Evolutionary conservation across 2,329 filamentous ascomycete genomes (phyloP), one percentile per base, ranked within the genome.

Genomic region (Aspergillus versicolor): DNA sequence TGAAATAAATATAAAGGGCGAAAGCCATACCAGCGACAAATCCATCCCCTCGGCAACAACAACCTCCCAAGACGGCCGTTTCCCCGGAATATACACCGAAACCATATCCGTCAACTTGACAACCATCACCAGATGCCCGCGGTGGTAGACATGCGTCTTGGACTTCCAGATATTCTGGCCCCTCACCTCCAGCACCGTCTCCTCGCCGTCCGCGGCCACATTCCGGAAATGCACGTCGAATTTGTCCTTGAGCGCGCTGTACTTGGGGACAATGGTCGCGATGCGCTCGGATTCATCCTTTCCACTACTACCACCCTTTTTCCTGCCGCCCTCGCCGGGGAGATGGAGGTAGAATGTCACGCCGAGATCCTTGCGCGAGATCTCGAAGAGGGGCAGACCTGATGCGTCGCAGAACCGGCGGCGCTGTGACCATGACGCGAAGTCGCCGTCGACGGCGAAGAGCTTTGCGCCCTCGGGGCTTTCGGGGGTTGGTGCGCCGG

Each of bases 81-180:
- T 67, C 2, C 48, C 52, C 11, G 62, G 60, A 2, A 63, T 4
- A 58, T 63, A 64, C 7, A 27, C n/a, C 11, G 44, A 24, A 9
- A 34, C 44, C 54, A 55, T 59, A 52, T 64, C 50, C n/a, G 49
- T 60, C 32, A 54, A 46, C 38, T 61, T 63, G 1, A 38, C 41
- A 7, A 47, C 54, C 66, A 67, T 66, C 4, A 66, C 49, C 38
- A 64, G 15, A 4, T 17, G 38, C 8, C 53, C 62, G 3, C 57
- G 48, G 17, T 54, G 13, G 19, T 65, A 64, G 19, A 68, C 60
- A 53, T 62, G 34, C 5, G 62, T 62, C 19, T 42, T 44, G 12
- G 24, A 46, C 46, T 65, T 66, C 59, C 59, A 66, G 7, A 65
- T 34, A 48, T 62, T 60, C 56, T 65, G 64, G 1, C 63, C 62